A percentile compares a stretch with the other conserved stretches of the same genome.
Conservation (phyloP, 169 alveolate genomes). For the Plasmodium malariae region DNA sequence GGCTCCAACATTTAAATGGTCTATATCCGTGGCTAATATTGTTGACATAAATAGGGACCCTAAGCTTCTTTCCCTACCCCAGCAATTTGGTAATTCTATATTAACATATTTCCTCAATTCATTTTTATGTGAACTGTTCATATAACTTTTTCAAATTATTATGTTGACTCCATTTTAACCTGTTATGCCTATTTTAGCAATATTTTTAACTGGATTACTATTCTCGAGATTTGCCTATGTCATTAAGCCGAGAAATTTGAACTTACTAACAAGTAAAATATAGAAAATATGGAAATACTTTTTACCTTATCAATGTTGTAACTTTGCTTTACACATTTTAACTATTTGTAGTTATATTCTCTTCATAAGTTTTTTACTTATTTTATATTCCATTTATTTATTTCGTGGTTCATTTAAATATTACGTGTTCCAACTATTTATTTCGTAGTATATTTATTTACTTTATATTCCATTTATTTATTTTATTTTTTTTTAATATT, state of each 20-base stretch:
- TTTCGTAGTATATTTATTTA: too few species aligned
- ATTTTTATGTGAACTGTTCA: not conserved
- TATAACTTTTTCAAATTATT: too few species aligned
- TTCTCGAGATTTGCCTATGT: slow-evolving; percentile 56
- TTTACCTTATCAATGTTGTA: not conserved
- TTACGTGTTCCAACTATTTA: too few species aligned
- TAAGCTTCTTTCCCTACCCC: slow-evolving; percentile 90
- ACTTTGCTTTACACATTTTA: too few species aligned
- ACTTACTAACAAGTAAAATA: slow-evolving; percentile 51
- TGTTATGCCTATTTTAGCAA: too few species aligned
- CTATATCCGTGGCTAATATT: slow-evolving; percentile 92
- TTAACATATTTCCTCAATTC: not conserved
- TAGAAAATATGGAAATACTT: not conserved
- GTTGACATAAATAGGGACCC: slow-evolving; percentile 91
- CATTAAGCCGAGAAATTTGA: slow-evolving; percentile 54
- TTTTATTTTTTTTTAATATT: not conserved
- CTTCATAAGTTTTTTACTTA: too few species aligned
- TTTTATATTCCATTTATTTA: too few species aligned
- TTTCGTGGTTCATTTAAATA: too few species aligned
- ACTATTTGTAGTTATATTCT: too few species aligned
- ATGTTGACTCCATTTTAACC: too few species aligned
- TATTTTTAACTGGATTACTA: slow-evolving; percentile 52
- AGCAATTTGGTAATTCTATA: slow-evolving; percentile 87
- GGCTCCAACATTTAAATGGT: slow-evolving; percentile 96
- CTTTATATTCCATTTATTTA: not conserved